Base-by-base conservation (phyloP, 257 asterid species). In the Euphrasia confusa region DNA sequence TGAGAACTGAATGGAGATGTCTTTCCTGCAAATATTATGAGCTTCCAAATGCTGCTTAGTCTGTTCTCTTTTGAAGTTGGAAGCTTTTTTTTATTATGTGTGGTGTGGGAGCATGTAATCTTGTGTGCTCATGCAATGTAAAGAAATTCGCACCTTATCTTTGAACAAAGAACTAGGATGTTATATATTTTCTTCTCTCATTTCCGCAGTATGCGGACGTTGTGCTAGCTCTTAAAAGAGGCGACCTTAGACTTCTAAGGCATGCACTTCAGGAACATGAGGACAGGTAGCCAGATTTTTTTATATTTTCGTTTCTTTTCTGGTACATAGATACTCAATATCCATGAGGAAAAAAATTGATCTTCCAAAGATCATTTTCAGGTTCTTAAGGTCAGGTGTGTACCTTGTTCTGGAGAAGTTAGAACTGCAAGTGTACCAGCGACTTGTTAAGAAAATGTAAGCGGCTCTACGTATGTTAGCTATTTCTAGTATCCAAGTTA, bases 341-440 rank as follows among this genome's bases (percentile, higher is more conserved):
- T 47, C 9, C 67, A 44, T 42, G 60, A 58, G 14, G 30, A 50
- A 35, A 8, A 15, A 6, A 10, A 5, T 13, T 68, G 44, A 40
- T 61, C 39, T 68, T 14, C 65, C 21, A 50, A 35, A 35, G 52
- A 12, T 74, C 21, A 28, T 53, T 57, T 10, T 67, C 80, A 92
- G 99, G 78, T 92, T 92, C 82, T 75, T 92, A 68, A 92, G 95
- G 73, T 86, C 96, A 24, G 99, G 97, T 2, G 97, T 92, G 35
- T 92, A 81, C 79, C 95, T 92, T 40, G 97, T 86, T 73, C 77
- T 92, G 48, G 96, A 92, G 80, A 92, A 92, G 88, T 75, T 92
- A 74, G 97, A 89, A 78, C 99, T 92, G 73, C 97, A 92, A 84
- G 97, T 87, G 73, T 87, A 89, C 81, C 96, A 86, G 61, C 84